Evolutionary conservation across 1,284 basidiomycete genomes (phyloP), one percentile per base, ranked within the genome.

Genomic region (Ganoderma meredithae): DNA sequence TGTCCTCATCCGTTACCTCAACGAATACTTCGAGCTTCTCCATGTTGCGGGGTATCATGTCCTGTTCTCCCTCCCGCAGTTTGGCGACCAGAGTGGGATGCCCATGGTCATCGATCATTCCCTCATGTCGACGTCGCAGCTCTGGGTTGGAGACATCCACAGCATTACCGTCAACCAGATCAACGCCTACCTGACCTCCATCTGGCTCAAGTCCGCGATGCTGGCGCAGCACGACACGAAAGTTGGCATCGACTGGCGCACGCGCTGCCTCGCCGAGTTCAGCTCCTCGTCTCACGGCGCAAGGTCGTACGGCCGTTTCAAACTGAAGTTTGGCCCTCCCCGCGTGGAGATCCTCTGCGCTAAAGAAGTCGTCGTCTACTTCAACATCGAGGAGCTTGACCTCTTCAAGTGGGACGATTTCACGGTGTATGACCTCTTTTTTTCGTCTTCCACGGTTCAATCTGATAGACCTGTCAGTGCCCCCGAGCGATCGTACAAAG

Each of bases 131-230:
- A 55, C 52, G 27, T 55, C 52, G 15, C 52, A 55, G 27, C 31
- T 33, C 25, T 55, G 31, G 25, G 60, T 64, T 7, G 64, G 60
- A 3, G 41, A 60, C n/a, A 67, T 81, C 40, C 69, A 73, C 63
- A 76, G 76, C 60, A 66, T 79, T 43, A 55, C 71, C 52, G 69
- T 78, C 47, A 69, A 77, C 41, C 73, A 79, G 62, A 76, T 81
- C 72, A 80, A 81, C 72, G 68, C 65, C 13, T 76, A 76, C 71
- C 73, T 81, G 55, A 72, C 74, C 10, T 73, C 74, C 1, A 55
- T 75, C 25, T 81, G 79, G 79, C 75, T 78, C 62, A 77, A 79
- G 61, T 76, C 78, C 13, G 75, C 76, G 8, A 74, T 77, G 68
- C 71, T 76, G 41, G 73, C 74, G 8, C 65, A 70, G 36, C 72